phyloP scores from a whole-genome alignment of 1,284 basidiomycete genomes.

The Porodaedalea pini region DNA sequence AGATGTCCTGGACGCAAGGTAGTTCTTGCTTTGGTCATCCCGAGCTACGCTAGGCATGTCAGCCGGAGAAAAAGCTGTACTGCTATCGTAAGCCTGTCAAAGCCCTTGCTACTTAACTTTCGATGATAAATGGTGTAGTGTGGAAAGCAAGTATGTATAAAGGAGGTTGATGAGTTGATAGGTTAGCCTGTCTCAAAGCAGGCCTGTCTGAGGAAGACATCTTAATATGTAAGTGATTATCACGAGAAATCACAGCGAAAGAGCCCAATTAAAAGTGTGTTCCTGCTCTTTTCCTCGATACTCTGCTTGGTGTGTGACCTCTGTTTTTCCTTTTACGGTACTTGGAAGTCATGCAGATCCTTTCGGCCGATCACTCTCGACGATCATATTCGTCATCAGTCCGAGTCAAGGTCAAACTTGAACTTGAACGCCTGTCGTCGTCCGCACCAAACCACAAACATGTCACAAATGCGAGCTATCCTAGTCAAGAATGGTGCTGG shows the following conservation, averaged over 20 bases:
- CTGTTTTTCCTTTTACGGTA: background rate
- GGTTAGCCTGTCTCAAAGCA: no score
- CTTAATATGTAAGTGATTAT: no score
- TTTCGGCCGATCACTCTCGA: background rate
- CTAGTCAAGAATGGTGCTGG: conserved; percentile 80
- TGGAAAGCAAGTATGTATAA: background rate
- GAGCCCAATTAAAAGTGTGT: no score
- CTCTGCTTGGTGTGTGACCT: background rate
- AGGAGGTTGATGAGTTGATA: no score
- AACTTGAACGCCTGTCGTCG: background rate
- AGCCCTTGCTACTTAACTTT: no score
- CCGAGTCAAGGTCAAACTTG: background rate
- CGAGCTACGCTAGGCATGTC: no score
- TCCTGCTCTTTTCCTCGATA: background rate
- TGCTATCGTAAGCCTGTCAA: no score
- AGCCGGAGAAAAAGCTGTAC: no score
- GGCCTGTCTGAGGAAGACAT: no score
- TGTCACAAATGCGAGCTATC: conserved; percentile 70
- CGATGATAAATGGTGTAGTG: background rate
- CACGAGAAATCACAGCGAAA: no score
- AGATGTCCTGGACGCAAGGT: no score
- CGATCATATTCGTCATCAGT: conserved; percentile 4
- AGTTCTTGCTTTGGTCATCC: no score
- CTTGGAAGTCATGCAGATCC: background rate
- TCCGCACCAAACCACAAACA: conserved; percentile 1